Evolutionary conservation across 768 basidiomycete species (phyloP).

Genomic region (Coprinopsis strossmayeri): DNA sequence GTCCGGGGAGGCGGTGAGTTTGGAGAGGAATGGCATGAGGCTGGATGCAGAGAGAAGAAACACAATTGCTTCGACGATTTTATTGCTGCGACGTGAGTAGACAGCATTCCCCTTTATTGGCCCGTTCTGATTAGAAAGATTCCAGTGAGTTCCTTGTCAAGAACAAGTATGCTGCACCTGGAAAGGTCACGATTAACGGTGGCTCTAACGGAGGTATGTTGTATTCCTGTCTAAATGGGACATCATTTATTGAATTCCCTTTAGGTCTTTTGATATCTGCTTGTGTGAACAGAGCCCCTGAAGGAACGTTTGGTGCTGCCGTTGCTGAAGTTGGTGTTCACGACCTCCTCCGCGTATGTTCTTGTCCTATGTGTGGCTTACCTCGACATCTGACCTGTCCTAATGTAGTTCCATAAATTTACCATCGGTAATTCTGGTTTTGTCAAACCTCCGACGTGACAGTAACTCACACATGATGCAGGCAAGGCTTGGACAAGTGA

Average conservation of each 20-base stretch:
- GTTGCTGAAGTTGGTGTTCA: constrained; percentile 79
- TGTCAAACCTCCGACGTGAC: neutral
- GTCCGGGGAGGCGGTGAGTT: constrained; percentile 73
- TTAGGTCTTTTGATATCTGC: constrained; percentile 79
- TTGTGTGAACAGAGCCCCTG: constrained; percentile 74
- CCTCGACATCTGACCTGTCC: constrained; percentile 3
- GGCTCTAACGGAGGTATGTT: constrained; percentile 72
- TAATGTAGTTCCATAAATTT: constrained; percentile 58
- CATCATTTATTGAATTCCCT: too few species aligned
- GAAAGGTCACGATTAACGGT: constrained; percentile 73
- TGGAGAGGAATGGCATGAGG: constrained; percentile 81
- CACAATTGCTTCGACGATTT: constrained; percentile 79
- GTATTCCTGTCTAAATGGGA: too few species aligned
- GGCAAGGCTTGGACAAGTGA: constrained; percentile 75
- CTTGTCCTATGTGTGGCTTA: neutral
- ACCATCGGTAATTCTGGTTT: constrained; percentile 50
- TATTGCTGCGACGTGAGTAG: constrained; percentile 66
- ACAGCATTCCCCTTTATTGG: neutral
- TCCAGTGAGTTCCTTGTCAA: constrained; percentile 64
- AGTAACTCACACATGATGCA: constrained; percentile 19
- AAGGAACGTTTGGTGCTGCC: constrained; percentile 69
- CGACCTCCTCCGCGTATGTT: constrained; percentile 65
- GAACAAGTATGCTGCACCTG: constrained; percentile 59
- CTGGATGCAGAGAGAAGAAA: constrained; percentile 67
- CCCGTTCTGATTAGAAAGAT: constrained; percentile 2